Base-by-base conservation (phyloP, 768 basidiomycete species). In the Naganishia friedmannii region DNA sequence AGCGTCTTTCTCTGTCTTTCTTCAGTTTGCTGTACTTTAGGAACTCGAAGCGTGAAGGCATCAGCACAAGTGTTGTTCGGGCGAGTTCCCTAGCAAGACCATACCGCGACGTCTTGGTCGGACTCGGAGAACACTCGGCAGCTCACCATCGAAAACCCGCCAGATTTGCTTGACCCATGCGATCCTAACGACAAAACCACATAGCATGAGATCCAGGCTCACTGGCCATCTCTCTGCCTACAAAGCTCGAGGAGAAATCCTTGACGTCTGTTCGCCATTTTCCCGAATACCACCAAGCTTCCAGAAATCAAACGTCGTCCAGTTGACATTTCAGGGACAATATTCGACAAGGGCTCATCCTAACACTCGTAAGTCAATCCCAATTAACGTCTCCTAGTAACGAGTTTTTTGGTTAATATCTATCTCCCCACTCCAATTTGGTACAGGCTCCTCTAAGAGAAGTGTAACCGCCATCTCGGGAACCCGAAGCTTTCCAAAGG, bases 191-290 rank as follows among this genome's bases (percentile, higher is more conserved):
- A 26, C 3, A 26, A 1, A 51, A 51, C 48, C 6, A 26, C 48
- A 26, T 21, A 51, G 48, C 23, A 51, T 51, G 48, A 51, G 48
- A 51, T 23, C n/a, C 48, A 51, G 48, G 48, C 48, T 51, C n/a
- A 23, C 19, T 21, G 48, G 23, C n/a, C 48, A 51, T n/a, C 48
- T 51, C 13, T 51, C 48, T 51, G 48, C 48, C 48, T 51, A 51
- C n/a, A 51, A 51, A n/a, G 48, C 48, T 51, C 21, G 48, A 51
- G 48, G 48, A 51, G 48, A 3, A 21, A 51, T 51, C n/a, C 1
- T 23, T 12, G 48, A 23, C 4, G n/a, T 13, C 19, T 26, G 23
- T 51, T 7, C 23, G 23, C 48, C 19, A 26, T 51, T 1, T 51
- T 23, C n/a, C n/a, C n/a, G 2, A 3, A 7, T n/a, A n/a, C 23